Percentiles rank a stretch among this genome's conserved stretches.
Evolutionary conservation across 1,284 basidiomycete genomes (phyloP).

Genomic region (Melampsora americana): DNA sequence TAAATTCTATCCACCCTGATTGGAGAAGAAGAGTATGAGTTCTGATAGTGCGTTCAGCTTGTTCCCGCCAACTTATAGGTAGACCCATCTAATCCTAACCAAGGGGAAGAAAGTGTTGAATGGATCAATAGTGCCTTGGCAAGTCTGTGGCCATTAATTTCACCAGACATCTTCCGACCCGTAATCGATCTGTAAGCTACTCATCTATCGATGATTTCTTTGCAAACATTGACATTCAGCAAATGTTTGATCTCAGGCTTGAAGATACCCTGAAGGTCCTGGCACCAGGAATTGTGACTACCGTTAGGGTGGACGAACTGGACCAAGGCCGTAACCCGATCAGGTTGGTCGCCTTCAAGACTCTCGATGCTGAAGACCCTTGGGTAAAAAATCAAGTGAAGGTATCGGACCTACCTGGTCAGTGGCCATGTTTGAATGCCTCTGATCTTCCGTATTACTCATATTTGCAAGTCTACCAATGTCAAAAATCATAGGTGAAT

Average conservation of each 20-base stretch:
- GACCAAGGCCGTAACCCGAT: background rate
- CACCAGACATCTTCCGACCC: constrained; percentile 1
- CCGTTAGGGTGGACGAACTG: background rate
- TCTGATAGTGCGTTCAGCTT: too few relatives aligned
- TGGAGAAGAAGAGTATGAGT: too few relatives aligned
- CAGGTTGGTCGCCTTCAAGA: background rate
- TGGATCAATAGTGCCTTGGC: background rate
- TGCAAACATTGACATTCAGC: background rate
- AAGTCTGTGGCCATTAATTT: background rate
- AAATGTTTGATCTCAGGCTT: background rate
- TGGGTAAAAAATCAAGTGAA: constrained; percentile 1
- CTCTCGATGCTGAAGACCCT: background rate
- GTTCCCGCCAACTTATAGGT: background rate
- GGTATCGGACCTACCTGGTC: background rate
- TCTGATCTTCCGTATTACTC: too few relatives aligned
- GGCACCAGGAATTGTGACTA: background rate
- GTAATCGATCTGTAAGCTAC: background rate
- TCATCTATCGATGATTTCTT: background rate
- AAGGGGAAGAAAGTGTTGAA: background rate
- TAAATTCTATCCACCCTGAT: too few relatives aligned
- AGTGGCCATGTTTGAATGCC: background rate
- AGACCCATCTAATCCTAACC: background rate
- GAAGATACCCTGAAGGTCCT: background rate
- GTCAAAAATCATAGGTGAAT: background rate
- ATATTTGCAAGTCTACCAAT: too few relatives aligned